Percentiles rank a stretch among this genome's conserved stretches.
phyloP scores from a whole-genome alignment of 192 early-diverging fungal genomes.

The Coemansia aciculifera region DNA sequence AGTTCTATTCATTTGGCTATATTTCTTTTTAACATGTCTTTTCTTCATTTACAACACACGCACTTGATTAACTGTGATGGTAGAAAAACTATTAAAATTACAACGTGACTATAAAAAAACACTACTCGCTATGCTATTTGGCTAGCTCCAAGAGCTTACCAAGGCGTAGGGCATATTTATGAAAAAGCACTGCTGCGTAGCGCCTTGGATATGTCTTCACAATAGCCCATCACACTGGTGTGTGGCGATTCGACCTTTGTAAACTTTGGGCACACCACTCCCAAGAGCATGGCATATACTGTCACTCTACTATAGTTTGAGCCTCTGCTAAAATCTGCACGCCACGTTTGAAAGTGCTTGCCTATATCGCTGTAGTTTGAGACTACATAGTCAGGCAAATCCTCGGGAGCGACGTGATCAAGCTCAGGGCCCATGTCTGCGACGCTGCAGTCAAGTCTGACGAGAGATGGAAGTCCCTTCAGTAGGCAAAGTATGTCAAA shows the following conservation, averaged over 20 bases:
- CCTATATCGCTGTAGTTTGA: background rate
- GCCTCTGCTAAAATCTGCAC: background rate
- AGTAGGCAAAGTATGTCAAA: background rate
- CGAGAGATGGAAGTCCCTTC: background rate
- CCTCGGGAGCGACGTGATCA: background rate
- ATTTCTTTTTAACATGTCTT: background rate
- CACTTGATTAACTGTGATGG: no score
- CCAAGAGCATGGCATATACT: constrained; percentile 2
- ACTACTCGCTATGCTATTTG: background rate
- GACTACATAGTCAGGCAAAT: background rate
- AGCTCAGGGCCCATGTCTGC: background rate
- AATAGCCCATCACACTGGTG: background rate
- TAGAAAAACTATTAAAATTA: background rate
- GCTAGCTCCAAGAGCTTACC: background rate
- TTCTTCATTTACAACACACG: background rate
- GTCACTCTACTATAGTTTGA: background rate
- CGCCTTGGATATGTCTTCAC: background rate
- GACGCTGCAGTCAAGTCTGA: background rate
- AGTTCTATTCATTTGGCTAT: background rate
- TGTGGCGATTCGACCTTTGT: background rate
- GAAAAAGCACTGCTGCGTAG: background rate
- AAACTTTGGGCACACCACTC: background rate
- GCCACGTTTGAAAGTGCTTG: constrained; percentile 5
- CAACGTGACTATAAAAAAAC: background rate
- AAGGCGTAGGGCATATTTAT: background rate